phyloP scores from a whole-genome alignment of 768 basidiomycete species.

The Hericium coralloides region DNA sequence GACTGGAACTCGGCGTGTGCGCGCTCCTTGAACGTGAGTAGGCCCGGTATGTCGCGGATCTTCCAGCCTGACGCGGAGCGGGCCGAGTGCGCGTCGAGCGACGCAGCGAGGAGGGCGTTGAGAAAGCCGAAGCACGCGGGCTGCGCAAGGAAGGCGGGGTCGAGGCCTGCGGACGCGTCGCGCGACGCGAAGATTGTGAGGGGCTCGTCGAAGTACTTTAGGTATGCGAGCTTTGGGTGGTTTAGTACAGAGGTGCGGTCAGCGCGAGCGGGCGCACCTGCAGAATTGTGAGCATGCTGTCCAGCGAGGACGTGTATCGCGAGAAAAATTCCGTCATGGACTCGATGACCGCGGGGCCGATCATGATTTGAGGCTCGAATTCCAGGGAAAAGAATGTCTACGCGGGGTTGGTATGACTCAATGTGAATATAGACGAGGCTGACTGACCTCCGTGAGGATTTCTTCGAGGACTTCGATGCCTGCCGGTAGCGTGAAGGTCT shows the following conservation, averaged over 20 bases:
- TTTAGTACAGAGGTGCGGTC: neutral
- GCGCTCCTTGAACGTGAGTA: conserved; percentile 27
- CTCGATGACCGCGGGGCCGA: conserved; percentile 50
- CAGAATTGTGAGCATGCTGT: conserved; percentile 46
- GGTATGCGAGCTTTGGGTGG: conserved; percentile 40
- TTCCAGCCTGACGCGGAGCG: conserved; percentile 16
- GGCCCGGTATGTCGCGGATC: conserved; percentile 18
- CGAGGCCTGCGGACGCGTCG: neutral
- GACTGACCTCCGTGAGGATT: conserved; percentile 43
- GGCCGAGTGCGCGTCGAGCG: conserved; percentile 10
- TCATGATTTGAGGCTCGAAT: conserved; percentile 50
- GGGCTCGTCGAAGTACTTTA: conserved; percentile 67
- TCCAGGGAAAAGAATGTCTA: conserved; percentile 57
- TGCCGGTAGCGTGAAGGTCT: conserved; percentile 40
- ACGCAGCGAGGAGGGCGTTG: conserved; percentile 16
- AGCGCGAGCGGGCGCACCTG: conserved; percentile 26
- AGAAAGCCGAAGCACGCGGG: conserved; percentile 25
- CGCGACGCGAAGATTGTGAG: conserved; percentile 32
- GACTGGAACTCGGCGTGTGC: conserved; percentile 30
- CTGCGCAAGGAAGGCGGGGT: conserved; percentile 9
- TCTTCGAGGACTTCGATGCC: conserved; percentile 41
- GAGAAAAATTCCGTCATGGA: conserved; percentile 49
- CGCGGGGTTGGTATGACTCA: neutral
- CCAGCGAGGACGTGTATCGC: conserved; percentile 48
- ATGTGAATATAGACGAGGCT: neutral